Evolutionary conservation across 257 asterid species (phyloP).

Genomic region (Nicotiana undulata): DNA sequence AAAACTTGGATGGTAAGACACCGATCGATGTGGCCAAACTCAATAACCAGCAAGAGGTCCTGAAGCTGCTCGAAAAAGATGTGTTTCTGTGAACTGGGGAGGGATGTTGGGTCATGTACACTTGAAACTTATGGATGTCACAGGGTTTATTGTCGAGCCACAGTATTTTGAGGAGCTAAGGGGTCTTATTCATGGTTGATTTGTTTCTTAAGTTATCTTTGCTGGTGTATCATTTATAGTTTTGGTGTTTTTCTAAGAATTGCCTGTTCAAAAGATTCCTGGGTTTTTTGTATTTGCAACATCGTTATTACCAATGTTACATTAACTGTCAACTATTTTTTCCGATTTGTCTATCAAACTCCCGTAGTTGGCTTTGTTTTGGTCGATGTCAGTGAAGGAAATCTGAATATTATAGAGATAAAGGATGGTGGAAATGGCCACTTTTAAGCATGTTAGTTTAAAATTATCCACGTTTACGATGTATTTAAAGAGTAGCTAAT

Average conservation of each 20-base stretch:
- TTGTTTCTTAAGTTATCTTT: slow-evolving; percentile 12
- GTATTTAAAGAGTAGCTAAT: no score
- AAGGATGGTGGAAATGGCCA: no score
- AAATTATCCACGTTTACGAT: no score
- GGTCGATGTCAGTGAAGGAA: no score
- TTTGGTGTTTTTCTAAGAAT: slow-evolving; percentile 9
- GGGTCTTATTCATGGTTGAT: slow-evolving; percentile 7
- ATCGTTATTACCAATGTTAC: background rate
- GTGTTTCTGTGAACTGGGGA: slow-evolving; percentile 57
- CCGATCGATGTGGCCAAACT: slow-evolving; percentile 96
- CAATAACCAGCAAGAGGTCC: slow-evolving; percentile 78
- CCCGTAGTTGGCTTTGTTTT: no score
- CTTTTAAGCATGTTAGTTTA: no score
- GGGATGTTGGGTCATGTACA: slow-evolving; percentile 8
- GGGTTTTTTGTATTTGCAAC: slow-evolving; percentile 9
- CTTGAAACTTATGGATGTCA: slow-evolving; percentile 18
- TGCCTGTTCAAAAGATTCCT: background rate
- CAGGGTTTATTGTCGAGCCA: slow-evolving; percentile 11
- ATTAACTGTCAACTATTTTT: background rate
- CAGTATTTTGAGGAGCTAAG: slow-evolving; percentile 8
- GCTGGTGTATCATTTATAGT: slow-evolving; percentile 26
- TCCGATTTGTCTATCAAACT: no score
- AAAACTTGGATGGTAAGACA: slow-evolving; percentile 93
- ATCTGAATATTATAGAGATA: no score
- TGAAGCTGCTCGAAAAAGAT: slow-evolving; percentile 85